Conservation (phyloP, 2,329 filamentous ascomycete genomes). For the Penicillium freii region DNA sequence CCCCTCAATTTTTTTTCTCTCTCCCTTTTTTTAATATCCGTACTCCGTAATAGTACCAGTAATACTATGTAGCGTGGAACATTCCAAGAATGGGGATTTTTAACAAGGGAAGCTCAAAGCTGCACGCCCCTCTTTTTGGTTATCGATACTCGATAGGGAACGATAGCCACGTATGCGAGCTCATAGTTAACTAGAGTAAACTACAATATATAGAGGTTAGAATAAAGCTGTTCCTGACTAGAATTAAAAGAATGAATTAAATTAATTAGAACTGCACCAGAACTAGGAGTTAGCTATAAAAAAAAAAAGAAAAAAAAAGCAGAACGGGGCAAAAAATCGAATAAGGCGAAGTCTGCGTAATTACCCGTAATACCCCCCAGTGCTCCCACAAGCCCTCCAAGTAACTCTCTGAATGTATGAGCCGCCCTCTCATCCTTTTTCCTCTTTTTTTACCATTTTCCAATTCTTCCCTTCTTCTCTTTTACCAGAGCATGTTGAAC, state of each 20-base stretch:
- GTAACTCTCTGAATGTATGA: slow-evolving; percentile 14
- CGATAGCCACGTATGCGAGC: slow-evolving; percentile 4
- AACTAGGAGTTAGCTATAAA: neutral
- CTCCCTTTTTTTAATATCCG: neutral
- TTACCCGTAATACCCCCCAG: slow-evolving; percentile 10
- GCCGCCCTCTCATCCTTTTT: slow-evolving; percentile 9
- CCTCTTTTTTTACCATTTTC: slow-evolving; percentile 10
- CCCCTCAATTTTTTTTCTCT: neutral
- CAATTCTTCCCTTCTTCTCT: slow-evolving; percentile 7
- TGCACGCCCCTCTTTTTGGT: slow-evolving; percentile 8
- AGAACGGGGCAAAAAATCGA: neutral
- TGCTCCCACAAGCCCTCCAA: slow-evolving; percentile 7
- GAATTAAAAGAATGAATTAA: neutral
- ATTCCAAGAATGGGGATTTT: slow-evolving; percentile 4
- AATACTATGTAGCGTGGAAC: neutral
- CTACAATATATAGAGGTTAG: neutral
- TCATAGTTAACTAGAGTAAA: neutral
- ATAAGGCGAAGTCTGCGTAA: slow-evolving; percentile 9
- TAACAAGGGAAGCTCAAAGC: slow-evolving; percentile 6
- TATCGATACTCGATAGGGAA: slow-evolving; percentile 12
- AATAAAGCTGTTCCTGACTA: neutral
- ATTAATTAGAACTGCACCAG: too few species aligned
- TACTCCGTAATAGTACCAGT: too few species aligned
- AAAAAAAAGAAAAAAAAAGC: neutral
- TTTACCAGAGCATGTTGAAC: slow-evolving; percentile 12